Evolutionary conservation across 2,329 filamentous ascomycete genomes (phyloP).

Genomic region (Cladosporium sp.): DNA sequence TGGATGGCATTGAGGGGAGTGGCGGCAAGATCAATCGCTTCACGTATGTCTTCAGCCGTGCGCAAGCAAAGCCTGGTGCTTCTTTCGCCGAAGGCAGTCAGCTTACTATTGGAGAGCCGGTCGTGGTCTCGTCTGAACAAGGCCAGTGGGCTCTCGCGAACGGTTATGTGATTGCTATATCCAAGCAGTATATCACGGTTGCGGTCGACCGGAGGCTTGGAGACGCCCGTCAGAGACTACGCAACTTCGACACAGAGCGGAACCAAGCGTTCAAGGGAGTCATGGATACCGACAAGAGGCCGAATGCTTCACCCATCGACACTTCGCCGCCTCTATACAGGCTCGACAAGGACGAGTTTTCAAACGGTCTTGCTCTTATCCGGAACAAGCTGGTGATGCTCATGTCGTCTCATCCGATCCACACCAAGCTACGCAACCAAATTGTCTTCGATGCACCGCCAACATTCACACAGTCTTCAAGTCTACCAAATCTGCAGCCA

Average conservation of each 20-base stretch:
- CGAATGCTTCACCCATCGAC: slow-evolving; percentile 38
- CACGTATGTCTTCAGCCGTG: slow-evolving; percentile 79
- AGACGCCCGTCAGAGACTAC: slow-evolving; percentile 74
- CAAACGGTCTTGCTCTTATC: slow-evolving; percentile 93
- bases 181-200: slow-evolving; percentile 75
- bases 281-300: slow-evolving; percentile 72
- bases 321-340: slow-evolving; percentile 67
- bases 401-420: slow-evolving; percentile 59
- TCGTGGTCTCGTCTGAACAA: slow-evolving; percentile 93
- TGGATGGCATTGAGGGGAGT: slow-evolving; percentile 35
- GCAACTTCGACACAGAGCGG: slow-evolving; percentile 71
- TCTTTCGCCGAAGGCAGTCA: slow-evolving; percentile 87
- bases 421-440: slow-evolving; percentile 67
- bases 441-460: slow-evolving; percentile 78
- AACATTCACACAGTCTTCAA: slow-evolving; percentile 63
- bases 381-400: slow-evolving; percentile 91
- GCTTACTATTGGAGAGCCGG: slow-evolving; percentile 80
- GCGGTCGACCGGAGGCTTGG: slow-evolving; percentile 89
- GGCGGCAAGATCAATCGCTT: slow-evolving; percentile 88
- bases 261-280: slow-evolving; percentile 91
- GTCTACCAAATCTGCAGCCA: slow-evolving; percentile 23
- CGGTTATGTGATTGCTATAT: slow-evolving; percentile 81
- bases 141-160: slow-evolving; percentile 95
- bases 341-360: slow-evolving; percentile 97
- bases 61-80: slow-evolving; percentile 54